phyloP scores from a whole-genome alignment of 306 rosid species.

The Leucaena leucocephala region DNA sequence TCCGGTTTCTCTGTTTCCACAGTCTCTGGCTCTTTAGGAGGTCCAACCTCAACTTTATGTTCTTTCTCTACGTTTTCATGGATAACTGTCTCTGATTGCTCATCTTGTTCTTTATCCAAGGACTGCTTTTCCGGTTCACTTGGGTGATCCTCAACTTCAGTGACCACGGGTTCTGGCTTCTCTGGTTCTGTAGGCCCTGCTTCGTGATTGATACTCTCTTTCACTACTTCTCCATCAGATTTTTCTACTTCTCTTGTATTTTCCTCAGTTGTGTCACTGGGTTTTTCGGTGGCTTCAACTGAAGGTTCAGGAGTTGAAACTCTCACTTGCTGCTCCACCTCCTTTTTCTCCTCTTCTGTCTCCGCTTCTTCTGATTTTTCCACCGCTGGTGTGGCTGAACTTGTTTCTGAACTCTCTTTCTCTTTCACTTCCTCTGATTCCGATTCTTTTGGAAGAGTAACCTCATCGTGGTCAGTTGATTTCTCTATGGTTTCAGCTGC shows the following conservation, averaged over 20 bases:
- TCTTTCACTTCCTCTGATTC: slow-evolving; percentile 13
- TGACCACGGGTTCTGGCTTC: slow-evolving; percentile 36
- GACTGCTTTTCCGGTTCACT: slow-evolving; percentile 37
- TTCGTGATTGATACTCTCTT: slow-evolving; percentile 14
- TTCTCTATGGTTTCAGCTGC: slow-evolving; percentile 1
- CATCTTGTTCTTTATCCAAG: slow-evolving; percentile 25
- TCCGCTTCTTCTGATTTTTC: slow-evolving; percentile 36
- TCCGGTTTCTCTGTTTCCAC: background rate
- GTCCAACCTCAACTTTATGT: background rate
- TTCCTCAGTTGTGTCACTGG: slow-evolving; percentile 11
- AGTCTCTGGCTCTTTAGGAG: background rate
- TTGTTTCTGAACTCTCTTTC: background rate
- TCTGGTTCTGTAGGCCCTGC: slow-evolving; percentile 29
- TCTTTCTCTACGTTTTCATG: slow-evolving; percentile 31
- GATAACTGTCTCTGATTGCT: slow-evolving; percentile 7
- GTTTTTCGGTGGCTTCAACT: slow-evolving; percentile 37
- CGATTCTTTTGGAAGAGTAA: background rate
- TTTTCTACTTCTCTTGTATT: slow-evolving; percentile 41
- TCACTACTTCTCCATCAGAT: slow-evolving; percentile 17
- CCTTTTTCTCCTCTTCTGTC: slow-evolving; percentile 28
- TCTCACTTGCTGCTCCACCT: background rate
- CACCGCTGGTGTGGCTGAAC: background rate
- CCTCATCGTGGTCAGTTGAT: background rate
- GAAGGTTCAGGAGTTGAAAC: slow-evolving; percentile 28
- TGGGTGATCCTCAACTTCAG: slow-evolving; percentile 44